Percentiles rank a stretch among this genome's conserved stretches.
These are phyloP conservation scores for Calocybe gangraenosa DNA, from an alignment of 768 basidiomycete species.

Conservation along the genomic window DNA sequence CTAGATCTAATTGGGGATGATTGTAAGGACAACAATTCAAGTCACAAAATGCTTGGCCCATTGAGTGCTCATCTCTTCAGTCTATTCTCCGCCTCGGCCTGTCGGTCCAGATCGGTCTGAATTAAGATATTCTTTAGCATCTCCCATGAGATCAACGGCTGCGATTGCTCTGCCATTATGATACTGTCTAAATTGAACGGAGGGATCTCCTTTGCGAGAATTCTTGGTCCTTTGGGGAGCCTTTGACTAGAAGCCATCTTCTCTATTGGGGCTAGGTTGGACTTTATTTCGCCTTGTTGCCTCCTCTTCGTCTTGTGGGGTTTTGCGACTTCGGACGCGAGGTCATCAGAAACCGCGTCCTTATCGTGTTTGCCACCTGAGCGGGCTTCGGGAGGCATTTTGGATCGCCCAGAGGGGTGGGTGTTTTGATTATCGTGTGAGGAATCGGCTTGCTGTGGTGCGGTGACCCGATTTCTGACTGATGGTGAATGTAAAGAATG, in stretches of 20 bases:
- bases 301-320: no score
- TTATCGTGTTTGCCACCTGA: conserved; percentile 2
- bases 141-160: conserved; percentile 13
- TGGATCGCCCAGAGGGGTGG: neutral
- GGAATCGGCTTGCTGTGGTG: neutral
- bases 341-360: conserved; percentile 2
- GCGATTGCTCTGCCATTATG: neutral
- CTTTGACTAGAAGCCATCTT: no score
- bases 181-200: conserved; percentile 6
- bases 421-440: conserved; percentile 8
- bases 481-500: neutral
- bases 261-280: no score
- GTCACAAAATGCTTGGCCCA: no score
- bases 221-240: neutral
- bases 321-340: neutral
- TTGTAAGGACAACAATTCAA: no score
- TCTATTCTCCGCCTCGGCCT: no score
- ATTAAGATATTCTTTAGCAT: conserved; percentile 10
- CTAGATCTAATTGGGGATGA: no score
- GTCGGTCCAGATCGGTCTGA: neutral
- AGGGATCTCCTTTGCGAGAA: neutral
- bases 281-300: no score
- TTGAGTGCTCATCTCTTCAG: no score
- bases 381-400: neutral
- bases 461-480: neutral